Evolutionary conservation across 257 asterid species (phyloP).

Genomic region (Jacaranda mimosifolia): DNA sequence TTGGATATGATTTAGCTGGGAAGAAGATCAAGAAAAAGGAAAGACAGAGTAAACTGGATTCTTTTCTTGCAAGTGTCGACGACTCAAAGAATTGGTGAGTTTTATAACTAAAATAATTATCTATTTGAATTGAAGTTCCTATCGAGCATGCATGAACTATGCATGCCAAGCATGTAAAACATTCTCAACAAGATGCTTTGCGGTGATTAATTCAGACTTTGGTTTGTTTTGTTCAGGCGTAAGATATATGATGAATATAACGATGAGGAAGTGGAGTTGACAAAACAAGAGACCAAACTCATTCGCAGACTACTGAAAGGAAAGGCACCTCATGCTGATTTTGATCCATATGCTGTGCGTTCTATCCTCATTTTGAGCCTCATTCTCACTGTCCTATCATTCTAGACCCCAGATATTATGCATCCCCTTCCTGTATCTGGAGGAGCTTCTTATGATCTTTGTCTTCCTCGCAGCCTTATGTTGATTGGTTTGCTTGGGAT

Average conservation of each 20-base stretch:
- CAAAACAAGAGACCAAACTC: slow-evolving; percentile 72
- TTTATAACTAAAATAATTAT: slow-evolving; percentile 14
- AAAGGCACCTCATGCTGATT: slow-evolving; percentile 93
- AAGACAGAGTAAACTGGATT: slow-evolving; percentile 76
- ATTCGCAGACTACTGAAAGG: slow-evolving; percentile 75
- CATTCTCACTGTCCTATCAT: neutral
- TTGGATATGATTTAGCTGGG: slow-evolving; percentile 89
- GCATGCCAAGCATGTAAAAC: slow-evolving; percentile 5
- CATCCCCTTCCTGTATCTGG: slow-evolving; percentile 26
- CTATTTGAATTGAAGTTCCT: slow-evolving; percentile 11
- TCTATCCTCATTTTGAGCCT: slow-evolving; percentile 27
- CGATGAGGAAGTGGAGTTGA: slow-evolving; percentile 91
- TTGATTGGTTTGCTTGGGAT: slow-evolving; percentile 88
- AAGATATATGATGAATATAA: slow-evolving; percentile 82
- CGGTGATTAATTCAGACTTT: slow-evolving; percentile 24
- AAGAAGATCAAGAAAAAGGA: slow-evolving; percentile 94
- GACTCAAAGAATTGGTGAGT: slow-evolving; percentile 84
- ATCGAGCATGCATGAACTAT: neutral
- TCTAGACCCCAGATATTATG: slow-evolving; percentile 18
- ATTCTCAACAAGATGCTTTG: slow-evolving; percentile 25
- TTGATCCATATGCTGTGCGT: slow-evolving; percentile 90
- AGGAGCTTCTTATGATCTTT: slow-evolving; percentile 28
- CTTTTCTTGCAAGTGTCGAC: slow-evolving; percentile 82
- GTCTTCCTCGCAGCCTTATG: slow-evolving; percentile 66
- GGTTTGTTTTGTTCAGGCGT: slow-evolving; percentile 64